These are phyloP conservation scores for Fusarium nygamai DNA, from an alignment of 2,329 filamentous ascomycete species.

Conservation along the genomic window DNA sequence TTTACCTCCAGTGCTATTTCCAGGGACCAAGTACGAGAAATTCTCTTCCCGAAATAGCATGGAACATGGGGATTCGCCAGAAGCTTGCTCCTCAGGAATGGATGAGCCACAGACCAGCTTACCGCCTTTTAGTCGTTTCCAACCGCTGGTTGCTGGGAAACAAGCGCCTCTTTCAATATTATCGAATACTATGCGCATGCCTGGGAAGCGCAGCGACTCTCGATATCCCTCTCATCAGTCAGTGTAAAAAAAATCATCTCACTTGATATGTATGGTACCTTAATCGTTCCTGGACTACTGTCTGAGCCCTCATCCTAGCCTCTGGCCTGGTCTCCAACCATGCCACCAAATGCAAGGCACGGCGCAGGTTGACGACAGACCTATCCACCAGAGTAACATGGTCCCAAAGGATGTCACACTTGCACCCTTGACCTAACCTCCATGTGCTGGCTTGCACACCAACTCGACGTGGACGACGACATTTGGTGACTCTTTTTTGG, in stretches of 20 bases:
- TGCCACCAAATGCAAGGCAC: constrained; percentile 46
- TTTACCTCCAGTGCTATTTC: constrained; percentile 11
- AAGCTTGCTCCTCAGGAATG: constrained; percentile 18
- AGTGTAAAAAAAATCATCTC: constrained; percentile 1
- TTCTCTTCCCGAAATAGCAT: constrained; percentile 9
- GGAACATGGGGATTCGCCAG: not conserved
- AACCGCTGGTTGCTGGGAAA: constrained; percentile 16
- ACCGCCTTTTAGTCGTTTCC: constrained; percentile 13
- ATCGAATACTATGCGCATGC: not conserved
- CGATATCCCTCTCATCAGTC: not conserved
- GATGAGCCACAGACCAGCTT: constrained; percentile 14
- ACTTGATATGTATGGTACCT: constrained; percentile 25
- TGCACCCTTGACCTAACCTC: constrained; percentile 20
- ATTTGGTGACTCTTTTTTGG: constrained; percentile 23
- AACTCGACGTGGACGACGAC: constrained; percentile 30
- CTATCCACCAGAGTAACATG: constrained; percentile 33
- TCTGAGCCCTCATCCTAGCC: constrained; percentile 31
- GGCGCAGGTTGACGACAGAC: constrained; percentile 43
- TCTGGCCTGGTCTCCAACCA: constrained; percentile 40
- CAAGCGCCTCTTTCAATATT: not conserved
- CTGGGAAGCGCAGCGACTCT: not conserved
- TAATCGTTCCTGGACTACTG: constrained; percentile 40
- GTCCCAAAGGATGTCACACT: constrained; percentile 25
- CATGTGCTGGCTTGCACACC: constrained; percentile 27
- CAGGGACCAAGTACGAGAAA: constrained; percentile 9